A percentile compares a stretch with the other conserved stretches of the same genome.
Conservation (phyloP, 2,329 filamentous ascomycete species). For the Ambrosiella beaveri region DNA sequence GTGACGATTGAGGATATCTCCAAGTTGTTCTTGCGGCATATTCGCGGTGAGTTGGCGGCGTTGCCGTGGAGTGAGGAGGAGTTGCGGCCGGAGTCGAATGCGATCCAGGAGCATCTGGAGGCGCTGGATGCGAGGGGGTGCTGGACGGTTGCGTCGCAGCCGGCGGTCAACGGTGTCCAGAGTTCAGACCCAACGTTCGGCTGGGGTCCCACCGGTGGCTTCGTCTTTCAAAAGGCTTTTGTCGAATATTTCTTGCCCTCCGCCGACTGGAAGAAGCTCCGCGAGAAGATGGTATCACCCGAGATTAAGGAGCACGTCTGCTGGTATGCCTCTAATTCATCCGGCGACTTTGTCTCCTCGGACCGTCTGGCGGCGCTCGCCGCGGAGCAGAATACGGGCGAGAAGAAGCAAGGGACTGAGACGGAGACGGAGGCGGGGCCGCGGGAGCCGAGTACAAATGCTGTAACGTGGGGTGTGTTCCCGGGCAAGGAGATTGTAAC, state of each 20-base stretch:
- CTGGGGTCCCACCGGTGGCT: constrained; percentile 84
- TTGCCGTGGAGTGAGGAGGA: constrained; percentile 92
- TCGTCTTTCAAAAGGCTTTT: constrained; percentile 96
- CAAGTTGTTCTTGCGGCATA: constrained; percentile 61
- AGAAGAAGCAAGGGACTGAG: not conserved
- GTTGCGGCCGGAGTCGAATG: constrained; percentile 64
- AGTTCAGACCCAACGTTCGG: constrained; percentile 69
- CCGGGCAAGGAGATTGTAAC: constrained; percentile 90
- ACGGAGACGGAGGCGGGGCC: constrained; percentile 16
- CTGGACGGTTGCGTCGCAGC: constrained; percentile 95
- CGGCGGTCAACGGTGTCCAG: constrained; percentile 70
- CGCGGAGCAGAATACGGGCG: not conserved
- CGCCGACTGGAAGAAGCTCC: constrained; percentile 52
- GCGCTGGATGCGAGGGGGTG: constrained; percentile 65
- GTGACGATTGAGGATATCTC: constrained; percentile 54
- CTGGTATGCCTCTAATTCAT: constrained; percentile 71
- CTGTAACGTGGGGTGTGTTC: constrained; percentile 94
- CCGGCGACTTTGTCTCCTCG: constrained; percentile 62
- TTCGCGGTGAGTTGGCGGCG: constrained; percentile 60
- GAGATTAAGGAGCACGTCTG: constrained; percentile 51
- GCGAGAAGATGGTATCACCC: constrained; percentile 39
- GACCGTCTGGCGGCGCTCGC: constrained; percentile 21
- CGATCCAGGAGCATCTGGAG: constrained; percentile 61
- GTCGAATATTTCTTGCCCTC: constrained; percentile 84
- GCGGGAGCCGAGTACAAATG: constrained; percentile 50